These are phyloP conservation scores for Arabis hirsuta DNA, from an alignment of 345 rosid genomes.

Conservation along the genomic window DNA sequence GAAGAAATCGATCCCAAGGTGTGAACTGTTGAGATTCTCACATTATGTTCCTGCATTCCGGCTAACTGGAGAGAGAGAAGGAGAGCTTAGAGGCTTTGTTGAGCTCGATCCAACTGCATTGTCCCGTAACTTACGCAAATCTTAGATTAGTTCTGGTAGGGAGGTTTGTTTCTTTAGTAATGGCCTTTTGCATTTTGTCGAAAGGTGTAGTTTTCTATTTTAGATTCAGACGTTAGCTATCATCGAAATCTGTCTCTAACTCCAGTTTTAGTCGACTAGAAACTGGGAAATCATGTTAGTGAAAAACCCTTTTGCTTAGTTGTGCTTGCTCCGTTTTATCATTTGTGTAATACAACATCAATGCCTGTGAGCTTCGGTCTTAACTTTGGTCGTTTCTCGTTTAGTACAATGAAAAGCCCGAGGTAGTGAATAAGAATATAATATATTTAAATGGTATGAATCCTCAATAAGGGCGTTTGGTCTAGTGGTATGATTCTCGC, in stretches of 20 bases:
- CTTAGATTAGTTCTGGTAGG: slow-evolving; percentile 22
- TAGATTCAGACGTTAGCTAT: slow-evolving; percentile 19
- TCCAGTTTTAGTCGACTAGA: slow-evolving; percentile 22
- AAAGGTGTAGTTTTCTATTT: slow-evolving; percentile 24
- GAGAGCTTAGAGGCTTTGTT: slow-evolving; percentile 48
- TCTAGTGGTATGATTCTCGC: slow-evolving; percentile 95
- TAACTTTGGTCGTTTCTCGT: not conserved
- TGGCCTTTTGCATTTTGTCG: slow-evolving; percentile 17
- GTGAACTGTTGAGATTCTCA: slow-evolving; percentile 73
- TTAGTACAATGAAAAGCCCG: too few relatives aligned
- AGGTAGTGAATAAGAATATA: too few relatives aligned
- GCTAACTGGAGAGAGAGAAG: slow-evolving; percentile 63
- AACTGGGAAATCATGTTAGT: slow-evolving; percentile 4
- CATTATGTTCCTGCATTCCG: slow-evolving; percentile 73
- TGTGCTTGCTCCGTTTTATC: slow-evolving; percentile 14
- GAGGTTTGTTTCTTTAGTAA: not conserved
- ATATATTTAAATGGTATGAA: too few relatives aligned
- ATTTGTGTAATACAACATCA: not conserved
- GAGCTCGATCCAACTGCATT: slow-evolving; percentile 84
- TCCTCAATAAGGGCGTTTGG: slow-evolving; percentile 58
- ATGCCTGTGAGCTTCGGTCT: not conserved
- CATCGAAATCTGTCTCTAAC: slow-evolving; percentile 3
- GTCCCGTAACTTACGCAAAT: slow-evolving; percentile 32
- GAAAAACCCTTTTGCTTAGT: not conserved
- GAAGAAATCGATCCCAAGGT: slow-evolving; percentile 49